Percentiles rank a stretch among this genome's conserved stretches.
phyloP scores from a whole-genome alignment of 2,329 filamentous ascomycete species.

The Colletotrichum sp. region DNA sequence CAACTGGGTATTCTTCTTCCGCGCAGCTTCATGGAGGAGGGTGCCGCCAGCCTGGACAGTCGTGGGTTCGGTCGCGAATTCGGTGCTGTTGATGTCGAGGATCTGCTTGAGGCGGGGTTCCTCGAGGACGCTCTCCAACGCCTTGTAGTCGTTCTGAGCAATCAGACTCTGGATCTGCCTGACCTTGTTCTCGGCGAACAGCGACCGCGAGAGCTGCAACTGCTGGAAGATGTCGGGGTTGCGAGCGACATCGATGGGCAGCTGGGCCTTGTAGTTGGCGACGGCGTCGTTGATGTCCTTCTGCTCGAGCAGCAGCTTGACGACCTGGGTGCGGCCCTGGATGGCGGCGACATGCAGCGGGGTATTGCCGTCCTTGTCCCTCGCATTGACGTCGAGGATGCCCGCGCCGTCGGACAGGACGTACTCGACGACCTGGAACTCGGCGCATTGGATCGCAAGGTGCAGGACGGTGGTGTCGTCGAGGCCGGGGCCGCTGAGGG shows the following conservation, averaged over 20 bases:
- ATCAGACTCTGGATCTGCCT: constrained; percentile 84
- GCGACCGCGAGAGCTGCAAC: constrained; percentile 84
- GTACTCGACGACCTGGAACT: constrained; percentile 90
- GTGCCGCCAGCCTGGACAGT: constrained; percentile 88
- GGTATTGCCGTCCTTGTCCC: constrained; percentile 93
- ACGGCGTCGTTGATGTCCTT: constrained; percentile 87
- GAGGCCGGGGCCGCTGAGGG: constrained; percentile 48
- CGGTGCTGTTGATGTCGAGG: constrained; percentile 89
- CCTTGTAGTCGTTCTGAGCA: constrained; percentile 72
- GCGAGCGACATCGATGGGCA: constrained; percentile 85
- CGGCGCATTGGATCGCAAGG: constrained; percentile 93
- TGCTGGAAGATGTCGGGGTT: constrained; percentile 96
- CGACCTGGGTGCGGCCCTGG: constrained; percentile 79
- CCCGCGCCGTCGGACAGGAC: constrained; percentile 77
- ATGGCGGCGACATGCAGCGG: constrained; percentile 86
- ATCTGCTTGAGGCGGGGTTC: constrained; percentile 85
- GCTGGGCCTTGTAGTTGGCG: constrained; percentile 81
- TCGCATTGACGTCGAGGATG: constrained; percentile 81
- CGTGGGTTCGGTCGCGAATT: constrained; percentile 80
- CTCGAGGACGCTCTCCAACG: constrained; percentile 78
- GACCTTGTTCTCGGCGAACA: constrained; percentile 88
- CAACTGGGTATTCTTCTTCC: constrained; percentile 83
- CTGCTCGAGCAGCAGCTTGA: constrained; percentile 83
- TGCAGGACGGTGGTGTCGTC: constrained; percentile 92
- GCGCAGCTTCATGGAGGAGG: constrained; percentile 89